Conservation (phyloP, 2,329 filamentous ascomycete species). For the Bipolaris cookei region DNA sequence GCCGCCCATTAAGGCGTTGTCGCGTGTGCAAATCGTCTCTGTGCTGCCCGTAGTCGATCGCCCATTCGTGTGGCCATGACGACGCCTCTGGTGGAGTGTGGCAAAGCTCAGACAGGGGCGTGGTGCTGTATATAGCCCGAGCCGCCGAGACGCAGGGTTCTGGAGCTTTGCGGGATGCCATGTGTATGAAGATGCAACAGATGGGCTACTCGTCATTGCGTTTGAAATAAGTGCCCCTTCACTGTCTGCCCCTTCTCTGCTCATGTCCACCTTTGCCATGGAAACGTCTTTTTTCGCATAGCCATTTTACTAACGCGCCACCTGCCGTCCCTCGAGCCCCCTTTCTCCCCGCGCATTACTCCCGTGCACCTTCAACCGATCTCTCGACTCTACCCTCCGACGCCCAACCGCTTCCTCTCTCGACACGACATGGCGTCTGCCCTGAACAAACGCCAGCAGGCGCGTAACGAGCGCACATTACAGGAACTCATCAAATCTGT, state of each 20-base stretch:
- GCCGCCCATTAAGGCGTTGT: conserved; percentile 1
- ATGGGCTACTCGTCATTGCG: conserved; percentile 32
- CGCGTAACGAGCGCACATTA: conserved; percentile 90
- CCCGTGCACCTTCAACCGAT: conserved; percentile 30
- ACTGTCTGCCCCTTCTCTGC: conserved; percentile 26
- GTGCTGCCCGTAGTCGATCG: conserved; percentile 2
- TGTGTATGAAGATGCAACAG: conserved; percentile 25
- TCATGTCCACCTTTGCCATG: conserved; percentile 23
- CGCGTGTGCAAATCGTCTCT: background rate
- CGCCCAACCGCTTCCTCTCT: conserved; percentile 27
- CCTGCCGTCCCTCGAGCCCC: conserved; percentile 20
- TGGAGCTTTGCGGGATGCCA: conserved; percentile 30
- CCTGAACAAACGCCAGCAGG: conserved; percentile 95
- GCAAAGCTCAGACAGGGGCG: conserved; percentile 21
- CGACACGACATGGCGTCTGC: conserved; percentile 67
- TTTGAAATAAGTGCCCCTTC: conserved; percentile 22
- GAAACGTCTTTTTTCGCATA: conserved; percentile 19
- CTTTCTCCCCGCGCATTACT: conserved; percentile 20
- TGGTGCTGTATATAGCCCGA: conserved; percentile 19
- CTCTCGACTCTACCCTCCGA: conserved; percentile 17
- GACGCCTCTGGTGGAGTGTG: conserved; percentile 2
- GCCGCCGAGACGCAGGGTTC: conserved; percentile 22
- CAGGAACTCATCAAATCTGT: conserved; percentile 86
- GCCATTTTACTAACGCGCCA: conserved; percentile 14
- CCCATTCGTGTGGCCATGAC: conserved; percentile 3